These are phyloP conservation scores for Aspergillus niger DNA, from an alignment of 2,329 filamentous ascomycete genomes.

Conservation along the genomic window DNA sequence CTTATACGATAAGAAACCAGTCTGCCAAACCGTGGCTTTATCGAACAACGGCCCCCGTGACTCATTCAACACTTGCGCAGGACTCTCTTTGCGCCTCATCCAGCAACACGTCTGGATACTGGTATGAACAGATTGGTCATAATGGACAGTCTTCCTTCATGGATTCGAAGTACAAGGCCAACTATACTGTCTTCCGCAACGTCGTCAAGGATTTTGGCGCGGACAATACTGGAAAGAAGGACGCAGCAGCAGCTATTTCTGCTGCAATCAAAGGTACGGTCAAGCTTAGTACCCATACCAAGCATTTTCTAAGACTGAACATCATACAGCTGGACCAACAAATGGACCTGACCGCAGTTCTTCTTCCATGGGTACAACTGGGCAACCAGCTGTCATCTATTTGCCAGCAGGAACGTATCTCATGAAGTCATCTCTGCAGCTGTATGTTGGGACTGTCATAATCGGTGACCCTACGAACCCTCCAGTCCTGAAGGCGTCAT, in stretches of 20 bases:
- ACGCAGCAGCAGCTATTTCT: constrained; percentile 33
- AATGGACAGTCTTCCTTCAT: constrained; percentile 33
- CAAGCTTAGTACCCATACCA: not conserved
- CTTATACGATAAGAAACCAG: constrained; percentile 22
- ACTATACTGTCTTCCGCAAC: constrained; percentile 40
- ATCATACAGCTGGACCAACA: constrained; percentile 24
- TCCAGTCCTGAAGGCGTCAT: constrained; percentile 56
- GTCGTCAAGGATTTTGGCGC: constrained; percentile 38
- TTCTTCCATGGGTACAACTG: constrained; percentile 33
- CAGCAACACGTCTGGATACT: constrained; percentile 20
- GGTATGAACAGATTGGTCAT: constrained; percentile 34
- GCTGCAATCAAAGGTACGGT: constrained; percentile 32
- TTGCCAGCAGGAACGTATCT: constrained; percentile 34
- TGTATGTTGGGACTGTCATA: constrained; percentile 39
- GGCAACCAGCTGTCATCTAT: constrained; percentile 35
- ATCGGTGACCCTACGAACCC: constrained; percentile 42
- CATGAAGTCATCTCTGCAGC: constrained; percentile 27
- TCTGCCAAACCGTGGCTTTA: constrained; percentile 21
- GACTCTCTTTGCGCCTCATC: constrained; percentile 8
- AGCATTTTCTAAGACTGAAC: not conserved
- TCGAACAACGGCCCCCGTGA: constrained; percentile 9
- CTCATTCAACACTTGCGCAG: constrained; percentile 9
- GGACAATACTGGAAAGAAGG: constrained; percentile 34
- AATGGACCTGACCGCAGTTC: constrained; percentile 29
- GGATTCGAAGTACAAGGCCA: constrained; percentile 25